Conservation (phyloP, 768 basidiomycete species). For the Leccinellum luteum region DNA sequence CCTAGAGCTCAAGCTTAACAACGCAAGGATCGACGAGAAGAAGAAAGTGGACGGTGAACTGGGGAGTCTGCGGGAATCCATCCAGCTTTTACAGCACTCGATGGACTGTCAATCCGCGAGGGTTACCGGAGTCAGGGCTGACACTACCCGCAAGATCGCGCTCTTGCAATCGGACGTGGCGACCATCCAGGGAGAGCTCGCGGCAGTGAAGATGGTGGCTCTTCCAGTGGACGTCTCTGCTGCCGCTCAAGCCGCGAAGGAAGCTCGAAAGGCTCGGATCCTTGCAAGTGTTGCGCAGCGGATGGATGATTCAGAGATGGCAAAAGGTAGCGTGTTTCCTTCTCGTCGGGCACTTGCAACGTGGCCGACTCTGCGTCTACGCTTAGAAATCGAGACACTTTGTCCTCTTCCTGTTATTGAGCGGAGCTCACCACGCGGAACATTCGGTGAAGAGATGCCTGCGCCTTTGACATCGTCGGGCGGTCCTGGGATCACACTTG, state of each 20-base stretch:
- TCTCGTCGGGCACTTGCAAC: background rate
- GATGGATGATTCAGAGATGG: background rate
- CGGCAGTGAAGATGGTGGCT: slow-evolving; percentile 2
- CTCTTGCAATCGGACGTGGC: slow-evolving; percentile 19
- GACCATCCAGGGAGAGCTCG: slow-evolving; percentile 6
- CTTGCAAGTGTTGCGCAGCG: background rate
- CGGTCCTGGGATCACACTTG: background rate
- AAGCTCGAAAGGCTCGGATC: background rate
- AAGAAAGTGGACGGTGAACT: slow-evolving; percentile 5
- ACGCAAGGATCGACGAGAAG: slow-evolving; percentile 2
- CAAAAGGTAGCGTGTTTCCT: slow-evolving; percentile 4
- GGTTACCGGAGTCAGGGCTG: slow-evolving; percentile 12
- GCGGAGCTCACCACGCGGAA: background rate
- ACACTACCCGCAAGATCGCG: slow-evolving; percentile 14
- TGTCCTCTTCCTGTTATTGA: background rate
- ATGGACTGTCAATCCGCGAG: slow-evolving; percentile 17
- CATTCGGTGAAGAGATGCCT: background rate
- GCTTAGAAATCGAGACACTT: background rate
- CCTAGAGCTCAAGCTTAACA: slow-evolving; percentile 13
- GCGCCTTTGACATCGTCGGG: background rate
- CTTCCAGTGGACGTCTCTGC: background rate
- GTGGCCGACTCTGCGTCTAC: background rate
- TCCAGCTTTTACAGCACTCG: background rate
- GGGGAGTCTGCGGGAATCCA: slow-evolving; percentile 2
- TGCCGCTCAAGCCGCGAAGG: slow-evolving; percentile 6